phyloP scores from a whole-genome alignment of 768 basidiomycete species.

The Naganishia friedmannii region DNA sequence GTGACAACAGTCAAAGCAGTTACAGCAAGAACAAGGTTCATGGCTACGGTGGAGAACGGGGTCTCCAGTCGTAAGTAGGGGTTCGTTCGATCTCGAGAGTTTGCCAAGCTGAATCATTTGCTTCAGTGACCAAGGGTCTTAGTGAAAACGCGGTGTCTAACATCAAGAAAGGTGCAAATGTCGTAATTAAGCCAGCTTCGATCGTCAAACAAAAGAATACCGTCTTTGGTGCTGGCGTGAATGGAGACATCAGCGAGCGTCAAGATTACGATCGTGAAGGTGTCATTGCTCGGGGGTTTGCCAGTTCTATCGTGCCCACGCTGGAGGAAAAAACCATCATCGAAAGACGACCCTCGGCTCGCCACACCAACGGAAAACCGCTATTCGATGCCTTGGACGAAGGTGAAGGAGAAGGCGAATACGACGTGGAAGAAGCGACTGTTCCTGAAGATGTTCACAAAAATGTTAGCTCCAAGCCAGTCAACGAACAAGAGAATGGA shows the following conservation, averaged over 20 bases:
- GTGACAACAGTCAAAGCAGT: conserved; percentile 46
- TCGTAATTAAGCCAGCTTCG: conserved; percentile 55
- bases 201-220: conserved; percentile 42
- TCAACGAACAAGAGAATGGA: conserved; percentile 50
- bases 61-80: conserved; percentile 40
- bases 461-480: conserved; percentile 44
- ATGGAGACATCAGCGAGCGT: conserved; percentile 57
- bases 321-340: conserved; percentile 65
- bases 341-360: conserved; percentile 56
- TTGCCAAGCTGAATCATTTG: conserved; percentile 10
- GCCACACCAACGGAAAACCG: conserved; percentile 46
- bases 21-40: conserved; percentile 42
- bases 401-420: conserved; percentile 27
- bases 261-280: conserved; percentile 60
- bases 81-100: background rate
- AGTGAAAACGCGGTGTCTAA: conserved; percentile 47
- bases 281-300: conserved; percentile 60
- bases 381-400: conserved; percentile 47
- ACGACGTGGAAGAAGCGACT: conserved; percentile 36
- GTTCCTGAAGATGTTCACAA: conserved; percentile 39
- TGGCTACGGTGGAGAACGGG: conserved; percentile 42
- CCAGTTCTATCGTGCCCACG: conserved; percentile 65
- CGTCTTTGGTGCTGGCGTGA: conserved; percentile 50
- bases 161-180: conserved; percentile 54
- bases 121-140: conserved; percentile 48